Percentiles rank a stretch among this genome's conserved stretches.
phyloP scores from a whole-genome alignment of 2,329 filamentous ascomycete genomes.

The Exophiala aquamarina region DNA sequence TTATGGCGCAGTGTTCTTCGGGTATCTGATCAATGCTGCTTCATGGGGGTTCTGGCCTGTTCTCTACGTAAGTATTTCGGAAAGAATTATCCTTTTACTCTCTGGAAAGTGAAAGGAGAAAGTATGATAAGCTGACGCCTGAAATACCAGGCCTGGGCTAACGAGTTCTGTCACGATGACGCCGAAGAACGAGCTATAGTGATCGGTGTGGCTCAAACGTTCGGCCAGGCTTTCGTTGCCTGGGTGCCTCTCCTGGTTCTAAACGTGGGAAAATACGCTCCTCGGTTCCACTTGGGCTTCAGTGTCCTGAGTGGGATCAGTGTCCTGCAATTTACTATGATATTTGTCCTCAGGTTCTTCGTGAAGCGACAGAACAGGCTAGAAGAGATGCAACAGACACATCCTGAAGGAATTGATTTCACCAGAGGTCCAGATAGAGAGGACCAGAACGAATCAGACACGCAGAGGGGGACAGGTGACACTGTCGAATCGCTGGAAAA shows the following conservation, averaged over 20 bases:
- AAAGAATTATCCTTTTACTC: constrained; percentile 13
- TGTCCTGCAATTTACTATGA: constrained; percentile 21
- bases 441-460: too few relatives aligned
- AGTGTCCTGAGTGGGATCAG: constrained; percentile 22
- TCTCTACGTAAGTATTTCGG: constrained; percentile 19
- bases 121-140: constrained; percentile 6
- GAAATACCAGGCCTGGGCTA: constrained; percentile 45
- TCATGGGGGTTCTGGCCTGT: constrained; percentile 27
- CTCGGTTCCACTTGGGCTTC: constrained; percentile 23
- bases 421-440: too few relatives aligned
- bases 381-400: neutral
- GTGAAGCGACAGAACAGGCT: constrained; percentile 11
- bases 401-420: too few relatives aligned
- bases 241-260: constrained; percentile 26
- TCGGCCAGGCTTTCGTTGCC: constrained; percentile 26
- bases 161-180: constrained; percentile 49
- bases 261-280: constrained; percentile 25
- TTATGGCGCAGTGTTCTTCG: constrained; percentile 27
- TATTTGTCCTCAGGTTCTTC: constrained; percentile 23
- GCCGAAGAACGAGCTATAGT: constrained; percentile 52
- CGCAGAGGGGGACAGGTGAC: too few relatives aligned
- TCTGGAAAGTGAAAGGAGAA: neutral
- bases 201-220: constrained; percentile 42
- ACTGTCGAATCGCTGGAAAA: too few relatives aligned
- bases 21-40: constrained; percentile 26